phyloP scores from a whole-genome alignment of 2,329 filamentous ascomycete species.

The Pestalotiopsis sp. region DNA sequence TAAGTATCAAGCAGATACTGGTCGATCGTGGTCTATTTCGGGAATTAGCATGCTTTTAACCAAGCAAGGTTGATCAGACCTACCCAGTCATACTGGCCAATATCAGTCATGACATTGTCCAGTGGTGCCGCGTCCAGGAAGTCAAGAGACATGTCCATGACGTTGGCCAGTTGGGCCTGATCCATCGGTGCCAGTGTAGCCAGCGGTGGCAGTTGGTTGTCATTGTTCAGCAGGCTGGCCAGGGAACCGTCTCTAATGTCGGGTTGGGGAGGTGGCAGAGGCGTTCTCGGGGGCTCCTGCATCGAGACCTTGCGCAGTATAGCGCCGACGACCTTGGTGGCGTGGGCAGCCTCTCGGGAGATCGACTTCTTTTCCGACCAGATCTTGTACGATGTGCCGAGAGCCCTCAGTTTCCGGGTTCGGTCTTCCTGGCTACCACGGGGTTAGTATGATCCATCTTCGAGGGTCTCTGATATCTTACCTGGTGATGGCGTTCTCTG shows the following conservation, averaged over 20 bases:
- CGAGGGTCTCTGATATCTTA: slow-evolving; percentile 23
- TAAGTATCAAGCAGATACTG: slow-evolving; percentile 23
- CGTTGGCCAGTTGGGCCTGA: slow-evolving; percentile 24
- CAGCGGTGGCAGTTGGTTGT: slow-evolving; percentile 25
- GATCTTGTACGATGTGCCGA: slow-evolving; percentile 43
- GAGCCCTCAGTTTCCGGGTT: slow-evolving; percentile 36
- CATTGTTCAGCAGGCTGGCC: slow-evolving; percentile 34
- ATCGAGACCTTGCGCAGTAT: slow-evolving; percentile 43
- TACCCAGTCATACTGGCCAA: slow-evolving; percentile 44
- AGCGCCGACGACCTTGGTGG: slow-evolving; percentile 43
- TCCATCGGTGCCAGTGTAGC: slow-evolving; percentile 23
- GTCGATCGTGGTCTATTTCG: slow-evolving; percentile 29
- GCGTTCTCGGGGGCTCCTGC: slow-evolving; percentile 26
- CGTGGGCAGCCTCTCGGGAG: slow-evolving; percentile 46
- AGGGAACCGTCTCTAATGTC: slow-evolving; percentile 33
- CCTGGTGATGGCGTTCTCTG: slow-evolving; percentile 41
- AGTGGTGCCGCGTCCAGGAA: slow-evolving; percentile 38
- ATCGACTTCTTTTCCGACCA: slow-evolving; percentile 41
- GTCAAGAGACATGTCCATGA: slow-evolving; percentile 30
- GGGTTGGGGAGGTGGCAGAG: slow-evolving; percentile 25
- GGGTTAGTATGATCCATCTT: slow-evolving; percentile 18
- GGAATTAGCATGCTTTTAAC: neutral
- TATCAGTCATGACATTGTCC: slow-evolving; percentile 38
- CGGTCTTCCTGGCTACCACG: slow-evolving; percentile 31
- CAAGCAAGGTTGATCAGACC: slow-evolving; percentile 12